Conservation (phyloP, 192 early-diverging fungal genomes). For the Coemansia sp. region DNA sequence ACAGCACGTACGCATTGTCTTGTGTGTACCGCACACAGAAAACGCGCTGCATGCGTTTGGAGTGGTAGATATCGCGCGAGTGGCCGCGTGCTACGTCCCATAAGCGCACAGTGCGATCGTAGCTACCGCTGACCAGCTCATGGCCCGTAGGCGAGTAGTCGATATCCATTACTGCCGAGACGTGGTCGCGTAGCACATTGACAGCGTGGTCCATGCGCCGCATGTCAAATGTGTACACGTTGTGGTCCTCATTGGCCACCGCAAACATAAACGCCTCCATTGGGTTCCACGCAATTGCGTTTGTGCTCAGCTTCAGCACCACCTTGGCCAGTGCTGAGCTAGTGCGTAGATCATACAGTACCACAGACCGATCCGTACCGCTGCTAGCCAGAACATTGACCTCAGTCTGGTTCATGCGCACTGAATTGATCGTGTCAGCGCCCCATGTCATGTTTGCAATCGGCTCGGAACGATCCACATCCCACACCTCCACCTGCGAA, state of each 20-base stretch:
- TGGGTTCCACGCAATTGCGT: slow-evolving; percentile 98
- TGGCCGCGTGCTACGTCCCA: slow-evolving; percentile 79
- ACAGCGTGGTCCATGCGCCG: slow-evolving; percentile 82
- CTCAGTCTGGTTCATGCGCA: slow-evolving; percentile 97
- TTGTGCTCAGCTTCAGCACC: slow-evolving; percentile 82
- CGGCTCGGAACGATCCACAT: slow-evolving; percentile 81
- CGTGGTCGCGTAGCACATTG: slow-evolving; percentile 93
- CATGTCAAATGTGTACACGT: slow-evolving; percentile 98
- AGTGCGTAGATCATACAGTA: slow-evolving; percentile 92
- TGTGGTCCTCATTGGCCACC: slow-evolving; percentile 95
- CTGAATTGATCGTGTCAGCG: slow-evolving; percentile 89
- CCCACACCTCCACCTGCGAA: slow-evolving; percentile 89
- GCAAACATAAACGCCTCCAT: slow-evolving; percentile 98
- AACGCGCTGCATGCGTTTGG: slow-evolving; percentile 97
- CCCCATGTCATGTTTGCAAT: slow-evolving; percentile 86
- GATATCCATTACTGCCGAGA: slow-evolving; percentile 94
- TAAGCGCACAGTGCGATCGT: slow-evolving; percentile 89
- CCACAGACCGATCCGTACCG: slow-evolving; percentile 91
- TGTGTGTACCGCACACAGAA: slow-evolving; percentile 91
- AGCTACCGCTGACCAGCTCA: slow-evolving; percentile 94
- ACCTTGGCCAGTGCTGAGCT: slow-evolving; percentile 82
- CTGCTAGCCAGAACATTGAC: slow-evolving; percentile 89
- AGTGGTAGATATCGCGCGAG: slow-evolving; percentile 92
- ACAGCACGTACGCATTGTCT: slow-evolving; percentile 93
- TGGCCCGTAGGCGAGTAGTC: slow-evolving; percentile 98